These are phyloP conservation scores for Aspergillus calidoustus DNA, from an alignment of 2,329 filamentous ascomycete genomes.

Conservation along the genomic window DNA sequence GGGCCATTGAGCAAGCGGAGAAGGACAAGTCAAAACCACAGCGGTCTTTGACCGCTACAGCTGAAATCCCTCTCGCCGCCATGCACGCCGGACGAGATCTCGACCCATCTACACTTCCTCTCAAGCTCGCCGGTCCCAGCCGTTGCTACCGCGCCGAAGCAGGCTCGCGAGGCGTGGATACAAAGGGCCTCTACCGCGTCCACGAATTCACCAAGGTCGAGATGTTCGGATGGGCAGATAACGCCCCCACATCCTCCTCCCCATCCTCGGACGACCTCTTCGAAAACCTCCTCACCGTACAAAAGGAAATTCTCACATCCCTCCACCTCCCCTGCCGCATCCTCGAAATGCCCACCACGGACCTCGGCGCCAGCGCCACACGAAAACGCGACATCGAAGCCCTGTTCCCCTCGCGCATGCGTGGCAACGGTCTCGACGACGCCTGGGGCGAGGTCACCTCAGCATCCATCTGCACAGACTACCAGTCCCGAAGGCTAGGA, in stretches of 20 bases:
- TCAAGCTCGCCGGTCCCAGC: conserved; percentile 81
- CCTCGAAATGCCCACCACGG: conserved; percentile 86
- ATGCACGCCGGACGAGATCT: conserved; percentile 80
- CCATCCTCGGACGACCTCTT: conserved; percentile 60
- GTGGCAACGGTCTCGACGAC: conserved; percentile 49
- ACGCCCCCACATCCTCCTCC: conserved; percentile 44
- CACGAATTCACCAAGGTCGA: conserved; percentile 99
- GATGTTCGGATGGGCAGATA: conserved; percentile 86
- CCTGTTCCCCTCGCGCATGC: conserved; percentile 79
- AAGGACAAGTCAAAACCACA: conserved; percentile 70
- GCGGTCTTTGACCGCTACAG: conserved; percentile 81
- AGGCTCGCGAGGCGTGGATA: conserved; percentile 84
- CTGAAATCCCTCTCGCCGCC: conserved; percentile 91
- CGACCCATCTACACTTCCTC: conserved; percentile 67
- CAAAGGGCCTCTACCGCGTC: conserved; percentile 93
- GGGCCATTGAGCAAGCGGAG: conserved; percentile 71
- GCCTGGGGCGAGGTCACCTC: conserved; percentile 96
- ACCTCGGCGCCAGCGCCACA: conserved; percentile 85
- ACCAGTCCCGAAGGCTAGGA: conserved; percentile 81
- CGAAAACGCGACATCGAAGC: conserved; percentile 94
- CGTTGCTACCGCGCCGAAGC: conserved; percentile 97
- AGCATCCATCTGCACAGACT: conserved; percentile 90
- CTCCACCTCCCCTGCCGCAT: conserved; percentile 85
- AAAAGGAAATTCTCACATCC: conserved; percentile 77
- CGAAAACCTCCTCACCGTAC: conserved; percentile 83